Base-by-base conservation (phyloP, 2,329 filamentous ascomycete genomes). In the Penicillium sp. region DNA sequence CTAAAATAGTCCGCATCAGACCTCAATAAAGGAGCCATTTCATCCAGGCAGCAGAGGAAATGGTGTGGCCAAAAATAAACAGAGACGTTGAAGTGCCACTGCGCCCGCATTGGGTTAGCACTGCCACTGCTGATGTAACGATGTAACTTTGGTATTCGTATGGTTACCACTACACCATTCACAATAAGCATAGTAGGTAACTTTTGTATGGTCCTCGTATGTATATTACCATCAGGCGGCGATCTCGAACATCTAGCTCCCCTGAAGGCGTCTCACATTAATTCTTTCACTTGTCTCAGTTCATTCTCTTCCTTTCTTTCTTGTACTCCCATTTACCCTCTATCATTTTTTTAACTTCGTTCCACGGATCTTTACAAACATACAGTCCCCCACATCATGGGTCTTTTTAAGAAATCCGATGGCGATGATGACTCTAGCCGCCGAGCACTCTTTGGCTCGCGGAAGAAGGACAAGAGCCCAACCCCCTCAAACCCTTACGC, bases 361-460 rank as follows among this genome's bases (percentile, higher is more conserved):
- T 44, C n/a, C 32, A 31, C 37, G 34, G 18, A 20, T 57, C 26
- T 40, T 37, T 39, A 26, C 32, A 16, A 29, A 16, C 29, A 38
- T 37, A 14, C 13, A 16, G 13, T 20, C 22, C 9, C 26, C 22
- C 11, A 34, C 61, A 65, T 51, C 50, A 72, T 71, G 70, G 69
- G 69, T 53, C 66, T 72, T 38, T 77, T 84, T 63, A 83, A 82
- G 69, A 85, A 85, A 69, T 79, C 76, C 59, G 77, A 77, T 58
- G 79, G 75, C 66, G 82, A 82, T 61, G 79, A 82, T 56, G 74
- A 75, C 50, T 73, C 73, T 38, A 79, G 77, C 69, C 81, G 83
- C 70, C 76, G 75, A 55, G 81, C 82, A n/a, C 80, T 87, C 32
- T 86, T 87, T 64, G 82, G 83, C 61, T 76, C 76, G 61, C 76